A percentile compares a stretch with the other conserved stretches of the same genome.
These are phyloP conservation scores for Backusella parvicylindrica DNA, from an alignment of 192 early-diverging fungal species.

Conservation along the genomic window DNA sequence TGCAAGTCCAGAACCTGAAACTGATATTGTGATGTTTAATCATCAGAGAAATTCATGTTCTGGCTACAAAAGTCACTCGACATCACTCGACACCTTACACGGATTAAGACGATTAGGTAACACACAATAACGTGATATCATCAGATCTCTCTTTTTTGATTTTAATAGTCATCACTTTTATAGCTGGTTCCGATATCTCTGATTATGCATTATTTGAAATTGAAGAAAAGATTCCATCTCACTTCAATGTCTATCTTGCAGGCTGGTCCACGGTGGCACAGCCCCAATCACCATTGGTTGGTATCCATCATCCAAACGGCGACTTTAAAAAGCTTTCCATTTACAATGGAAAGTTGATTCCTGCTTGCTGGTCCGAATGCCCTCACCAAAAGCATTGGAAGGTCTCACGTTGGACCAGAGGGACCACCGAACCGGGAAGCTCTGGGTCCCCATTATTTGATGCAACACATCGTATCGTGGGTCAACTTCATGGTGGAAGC, in stretches of 20 bases:
- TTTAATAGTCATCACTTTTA: no score
- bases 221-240: slow-evolving; percentile 37
- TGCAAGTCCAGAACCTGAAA: slow-evolving; percentile 31
- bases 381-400: slow-evolving; percentile 37
- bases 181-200: slow-evolving; percentile 20
- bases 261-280: slow-evolving; percentile 35
- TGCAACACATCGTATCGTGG: slow-evolving; percentile 39
- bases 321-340: slow-evolving; percentile 46
- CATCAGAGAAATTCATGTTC: slow-evolving; percentile 37
- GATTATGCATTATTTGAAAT: slow-evolving; percentile 44
- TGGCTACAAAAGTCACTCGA: slow-evolving; percentile 9
- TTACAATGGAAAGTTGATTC: slow-evolving; percentile 32
- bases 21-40: slow-evolving; percentile 48
- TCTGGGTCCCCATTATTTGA: slow-evolving; percentile 44
- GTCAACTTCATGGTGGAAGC: slow-evolving; percentile 43
- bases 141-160: background rate
- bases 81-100: slow-evolving; percentile 38
- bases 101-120: slow-evolving; percentile 34
- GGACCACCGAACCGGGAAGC: slow-evolving; percentile 44
- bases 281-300: slow-evolving; percentile 28
- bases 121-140: background rate
- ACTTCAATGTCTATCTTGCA: slow-evolving; percentile 38
- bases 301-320: slow-evolving; percentile 45
- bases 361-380: slow-evolving; percentile 42
- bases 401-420: slow-evolving; percentile 39